These are phyloP conservation scores for Trichophyton mentagrophytes DNA, from an alignment of 2,329 filamentous ascomycete genomes.

Conservation along the genomic window DNA sequence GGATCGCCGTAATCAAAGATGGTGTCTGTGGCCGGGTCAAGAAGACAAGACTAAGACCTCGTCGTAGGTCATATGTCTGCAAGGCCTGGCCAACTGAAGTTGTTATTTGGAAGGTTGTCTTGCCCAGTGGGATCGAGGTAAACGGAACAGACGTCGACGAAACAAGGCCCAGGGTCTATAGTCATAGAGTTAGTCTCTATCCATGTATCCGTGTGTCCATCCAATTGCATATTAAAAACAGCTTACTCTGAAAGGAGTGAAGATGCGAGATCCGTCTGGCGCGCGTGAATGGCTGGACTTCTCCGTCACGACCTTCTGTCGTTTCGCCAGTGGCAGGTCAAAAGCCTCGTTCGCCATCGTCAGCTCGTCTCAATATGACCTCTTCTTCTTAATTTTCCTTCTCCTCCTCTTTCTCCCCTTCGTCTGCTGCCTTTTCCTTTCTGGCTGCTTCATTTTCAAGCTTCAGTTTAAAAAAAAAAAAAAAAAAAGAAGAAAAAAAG, in stretches of 20 bases:
- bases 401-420: background rate
- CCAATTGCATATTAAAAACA: background rate
- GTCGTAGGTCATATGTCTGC: conserved; percentile 89
- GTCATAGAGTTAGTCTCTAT: background rate
- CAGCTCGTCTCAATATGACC: background rate
- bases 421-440: background rate
- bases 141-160: conserved; percentile 86
- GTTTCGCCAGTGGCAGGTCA: conserved; percentile 57
- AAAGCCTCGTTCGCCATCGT: conserved; percentile 32
- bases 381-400: background rate
- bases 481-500: background rate
- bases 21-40: conserved; percentile 85
- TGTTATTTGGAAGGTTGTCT: conserved; percentile 93
- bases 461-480: background rate
- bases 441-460: background rate
- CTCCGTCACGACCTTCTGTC: conserved; percentile 50
- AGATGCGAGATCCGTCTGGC: conserved; percentile 57
- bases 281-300: conserved; percentile 19
- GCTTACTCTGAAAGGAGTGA: conserved; percentile 81
- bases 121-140: conserved; percentile 74
- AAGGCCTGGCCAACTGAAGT: conserved; percentile 82
- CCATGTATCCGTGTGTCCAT: background rate
- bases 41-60: conserved; percentile 84
- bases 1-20: conserved; percentile 69
- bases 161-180: conserved; percentile 78